Percentiles rank a stretch among this genome's conserved stretches.
phyloP scores from a whole-genome alignment of 2,329 filamentous ascomycete species.

The Botrytis medusae region DNA sequence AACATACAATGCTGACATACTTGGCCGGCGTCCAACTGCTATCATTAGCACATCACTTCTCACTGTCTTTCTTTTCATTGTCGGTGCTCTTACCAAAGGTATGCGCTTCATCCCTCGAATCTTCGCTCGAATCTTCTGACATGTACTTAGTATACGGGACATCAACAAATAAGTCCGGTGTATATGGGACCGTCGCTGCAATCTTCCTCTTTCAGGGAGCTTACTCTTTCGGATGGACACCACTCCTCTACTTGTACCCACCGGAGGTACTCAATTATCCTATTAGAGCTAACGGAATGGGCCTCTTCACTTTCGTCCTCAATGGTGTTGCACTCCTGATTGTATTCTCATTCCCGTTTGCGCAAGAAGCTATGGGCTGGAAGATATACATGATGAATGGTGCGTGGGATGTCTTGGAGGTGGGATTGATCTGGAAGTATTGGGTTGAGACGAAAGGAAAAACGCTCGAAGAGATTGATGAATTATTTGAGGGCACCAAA shows the following conservation, averaged over 20 bases:
- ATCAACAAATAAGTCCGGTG: conserved; percentile 27
- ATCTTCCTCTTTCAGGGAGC: conserved; percentile 55
- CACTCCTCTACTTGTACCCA: conserved; percentile 49
- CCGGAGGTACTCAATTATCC: conserved; percentile 51
- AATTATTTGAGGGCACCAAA: conserved; percentile 37
- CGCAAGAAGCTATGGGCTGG: conserved; percentile 46
- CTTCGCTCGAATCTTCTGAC: neutral
- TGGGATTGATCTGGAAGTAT: conserved; percentile 26
- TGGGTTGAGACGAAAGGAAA: conserved; percentile 43
- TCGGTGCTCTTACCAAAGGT: conserved; percentile 55
- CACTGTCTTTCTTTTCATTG: conserved; percentile 50
- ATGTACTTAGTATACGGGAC: conserved; percentile 22
- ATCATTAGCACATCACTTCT: conserved; percentile 43
- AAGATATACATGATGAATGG: conserved; percentile 50
- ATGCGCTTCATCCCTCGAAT: conserved; percentile 28
- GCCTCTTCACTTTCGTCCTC: conserved; percentile 40
- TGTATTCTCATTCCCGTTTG: conserved; percentile 46
- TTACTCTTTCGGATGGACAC: conserved; percentile 53
- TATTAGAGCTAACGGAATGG: conserved; percentile 50
- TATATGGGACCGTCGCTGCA: conserved; percentile 48
- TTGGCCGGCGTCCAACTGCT: conserved; percentile 48
- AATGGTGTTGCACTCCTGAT: conserved; percentile 42
- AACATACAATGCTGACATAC: conserved; percentile 44
- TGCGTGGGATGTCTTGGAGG: conserved; percentile 22
- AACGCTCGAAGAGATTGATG: conserved; percentile 43